phyloP scores from a whole-genome alignment of 495 filamentous ascomycete species.

The Penicillium macrosclerotiorum region DNA sequence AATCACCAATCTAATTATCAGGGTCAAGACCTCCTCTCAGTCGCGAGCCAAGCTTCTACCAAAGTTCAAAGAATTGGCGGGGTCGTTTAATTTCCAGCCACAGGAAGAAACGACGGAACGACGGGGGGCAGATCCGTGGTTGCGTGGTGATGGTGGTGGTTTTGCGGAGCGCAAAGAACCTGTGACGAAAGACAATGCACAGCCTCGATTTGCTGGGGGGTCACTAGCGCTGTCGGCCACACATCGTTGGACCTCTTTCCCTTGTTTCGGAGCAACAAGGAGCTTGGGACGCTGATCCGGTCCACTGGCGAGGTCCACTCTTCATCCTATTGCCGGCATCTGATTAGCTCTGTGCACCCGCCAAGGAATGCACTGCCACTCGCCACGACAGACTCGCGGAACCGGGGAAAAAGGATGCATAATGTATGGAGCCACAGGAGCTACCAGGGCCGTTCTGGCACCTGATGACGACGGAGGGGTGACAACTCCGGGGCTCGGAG shows the following conservation, averaged over 20 bases:
- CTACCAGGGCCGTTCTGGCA: too few relatives aligned
- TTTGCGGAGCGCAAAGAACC: background rate
- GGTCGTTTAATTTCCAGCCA: slow-evolving; percentile 18
- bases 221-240: background rate
- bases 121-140: background rate
- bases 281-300: background rate
- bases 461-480: too few relatives aligned
- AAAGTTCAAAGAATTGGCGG: slow-evolving; percentile 12
- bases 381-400: background rate
- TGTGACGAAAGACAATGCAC: slow-evolving; percentile 6
- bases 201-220: slow-evolving; percentile 13
- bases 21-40: too few relatives aligned
- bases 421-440: too few relatives aligned
- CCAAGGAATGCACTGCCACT: slow-evolving; percentile 10
- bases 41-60: slow-evolving; percentile 10
- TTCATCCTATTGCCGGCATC: background rate
- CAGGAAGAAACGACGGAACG: slow-evolving; percentile 15
- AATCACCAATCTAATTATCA: too few relatives aligned
- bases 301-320: background rate
- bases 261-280: background rate
- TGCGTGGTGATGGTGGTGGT: slow-evolving; percentile 5
- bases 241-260: too few relatives aligned
- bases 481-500: too few relatives aligned
- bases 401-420: background rate
- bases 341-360: background rate